Evolutionary conservation across 2,329 filamentous ascomycete genomes (phyloP).

Genomic region (Rutstroemia sydowiana): DNA sequence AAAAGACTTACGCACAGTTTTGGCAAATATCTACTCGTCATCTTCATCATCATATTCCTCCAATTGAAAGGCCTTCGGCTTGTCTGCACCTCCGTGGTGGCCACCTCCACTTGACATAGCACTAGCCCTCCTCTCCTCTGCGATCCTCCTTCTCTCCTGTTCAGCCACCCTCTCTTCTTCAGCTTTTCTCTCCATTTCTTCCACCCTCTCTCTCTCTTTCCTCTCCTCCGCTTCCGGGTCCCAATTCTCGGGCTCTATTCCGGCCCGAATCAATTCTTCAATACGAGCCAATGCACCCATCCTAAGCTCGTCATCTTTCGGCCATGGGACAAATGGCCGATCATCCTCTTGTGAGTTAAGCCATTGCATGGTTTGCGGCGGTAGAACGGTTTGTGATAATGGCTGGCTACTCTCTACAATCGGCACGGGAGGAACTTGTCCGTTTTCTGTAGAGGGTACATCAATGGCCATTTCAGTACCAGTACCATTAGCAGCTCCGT

Average conservation of each 20-base stretch:
- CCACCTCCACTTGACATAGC: neutral
- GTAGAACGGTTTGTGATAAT: slow-evolving; percentile 25
- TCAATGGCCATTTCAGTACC: slow-evolving; percentile 19
- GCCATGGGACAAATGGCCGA: slow-evolving; percentile 69
- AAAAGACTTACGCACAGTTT: neutral
- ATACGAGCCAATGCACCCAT: slow-evolving; percentile 58
- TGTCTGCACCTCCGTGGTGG: slow-evolving; percentile 15
- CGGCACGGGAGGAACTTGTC: neutral
- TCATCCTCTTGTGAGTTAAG: slow-evolving; percentile 46
- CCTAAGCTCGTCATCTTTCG: slow-evolving; percentile 60
- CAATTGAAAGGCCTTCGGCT: slow-evolving; percentile 34
- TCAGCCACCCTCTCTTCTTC: slow-evolving; percentile 27
- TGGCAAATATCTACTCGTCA: slow-evolving; percentile 15
- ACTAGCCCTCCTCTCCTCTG: slow-evolving; percentile 21
- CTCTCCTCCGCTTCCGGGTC: slow-evolving; percentile 42
- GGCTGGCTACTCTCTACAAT: slow-evolving; percentile 15
- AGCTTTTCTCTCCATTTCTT: slow-evolving; percentile 25
- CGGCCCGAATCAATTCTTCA: slow-evolving; percentile 54
- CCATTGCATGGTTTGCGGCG: slow-evolving; percentile 31
- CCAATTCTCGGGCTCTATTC: slow-evolving; percentile 53
- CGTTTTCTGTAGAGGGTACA: slow-evolving; percentile 14
- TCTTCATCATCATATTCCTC: slow-evolving; percentile 37
- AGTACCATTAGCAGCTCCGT: slow-evolving; percentile 6
- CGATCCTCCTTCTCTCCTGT: slow-evolving; percentile 26
- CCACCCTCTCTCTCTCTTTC: slow-evolving; percentile 23